Evolutionary conservation across 345 rosid genomes (phyloP).

Genomic region (Garcia nutans): DNA sequence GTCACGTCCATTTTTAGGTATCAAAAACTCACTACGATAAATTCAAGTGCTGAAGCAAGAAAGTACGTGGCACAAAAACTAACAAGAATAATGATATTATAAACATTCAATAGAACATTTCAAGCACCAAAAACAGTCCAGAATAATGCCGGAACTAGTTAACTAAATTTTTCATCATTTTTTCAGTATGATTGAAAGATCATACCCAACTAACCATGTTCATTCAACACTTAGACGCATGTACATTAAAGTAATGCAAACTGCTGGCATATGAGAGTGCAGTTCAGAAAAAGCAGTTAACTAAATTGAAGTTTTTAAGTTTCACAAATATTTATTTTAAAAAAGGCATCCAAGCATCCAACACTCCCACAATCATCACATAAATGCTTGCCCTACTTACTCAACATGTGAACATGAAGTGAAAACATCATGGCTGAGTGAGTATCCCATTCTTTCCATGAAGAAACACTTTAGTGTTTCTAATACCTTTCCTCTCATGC

Average conservation of each 20-base stretch:
- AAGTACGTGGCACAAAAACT: not conserved
- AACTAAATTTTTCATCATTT: not conserved
- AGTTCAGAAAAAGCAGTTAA: not conserved
- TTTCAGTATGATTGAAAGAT: not conserved
- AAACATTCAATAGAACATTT: not conserved
- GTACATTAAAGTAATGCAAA: not conserved
- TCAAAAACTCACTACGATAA: not conserved
- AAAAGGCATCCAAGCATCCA: not conserved
- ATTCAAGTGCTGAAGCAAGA: not conserved
- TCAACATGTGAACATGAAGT: not conserved
- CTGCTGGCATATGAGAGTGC: not conserved
- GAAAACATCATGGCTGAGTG: not conserved
- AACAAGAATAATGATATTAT: not conserved
- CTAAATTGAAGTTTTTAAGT: not conserved
- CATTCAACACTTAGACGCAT: not conserved
- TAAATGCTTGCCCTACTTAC: not conserved
- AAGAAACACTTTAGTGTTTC: not conserved
- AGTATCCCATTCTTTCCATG: not conserved
- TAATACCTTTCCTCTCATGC: not conserved
- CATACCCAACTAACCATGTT: conserved; percentile 2
- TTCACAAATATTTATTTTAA: too few relatives aligned
- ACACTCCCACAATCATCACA: not conserved
- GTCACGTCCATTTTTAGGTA: not conserved
- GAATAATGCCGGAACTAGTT: not conserved
- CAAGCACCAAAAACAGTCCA: not conserved